phyloP scores from a whole-genome alignment of 257 asterid genomes.

The Nicotiana attenuata region DNA sequence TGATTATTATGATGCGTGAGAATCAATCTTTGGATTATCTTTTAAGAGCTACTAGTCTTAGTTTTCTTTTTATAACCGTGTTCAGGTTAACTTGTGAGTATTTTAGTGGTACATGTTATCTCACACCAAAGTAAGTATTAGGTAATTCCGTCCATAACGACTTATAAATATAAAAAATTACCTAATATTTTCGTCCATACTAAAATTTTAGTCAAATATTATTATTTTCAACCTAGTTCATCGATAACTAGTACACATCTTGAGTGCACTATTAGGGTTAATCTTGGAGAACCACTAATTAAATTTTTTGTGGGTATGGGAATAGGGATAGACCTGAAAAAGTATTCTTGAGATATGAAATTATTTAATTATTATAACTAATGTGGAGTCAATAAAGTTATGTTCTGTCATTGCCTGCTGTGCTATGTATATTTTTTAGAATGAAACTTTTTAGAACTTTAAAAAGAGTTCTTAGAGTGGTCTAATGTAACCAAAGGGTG shows the following conservation, averaged over 20 bases:
- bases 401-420: constrained; percentile 6
- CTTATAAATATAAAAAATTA: neutral
- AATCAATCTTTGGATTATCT: neutral
- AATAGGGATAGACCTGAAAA: neutral
- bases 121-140: rapidly evolving
- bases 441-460: neutral
- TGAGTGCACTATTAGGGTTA: neutral
- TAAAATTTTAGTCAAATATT: too few relatives aligned
- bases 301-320: neutral
- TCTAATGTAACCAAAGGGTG: constrained; percentile 9
- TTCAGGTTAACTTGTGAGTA: too few relatives aligned
- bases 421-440: neutral
- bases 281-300: neutral
- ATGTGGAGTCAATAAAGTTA: constrained; percentile 10
- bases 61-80: too few relatives aligned
- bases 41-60: too few relatives aligned
- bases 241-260: too few relatives aligned
- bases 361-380: neutral
- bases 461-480: neutral
- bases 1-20: constrained; percentile 4
- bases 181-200: neutral
- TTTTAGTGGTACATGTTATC: too few relatives aligned
- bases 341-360: neutral
- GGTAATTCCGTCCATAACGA: neutral
- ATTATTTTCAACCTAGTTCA: too few relatives aligned